Base-by-base conservation (phyloP, 495 filamentous ascomycete genomes). In the Aspergillus indologenus region DNA sequence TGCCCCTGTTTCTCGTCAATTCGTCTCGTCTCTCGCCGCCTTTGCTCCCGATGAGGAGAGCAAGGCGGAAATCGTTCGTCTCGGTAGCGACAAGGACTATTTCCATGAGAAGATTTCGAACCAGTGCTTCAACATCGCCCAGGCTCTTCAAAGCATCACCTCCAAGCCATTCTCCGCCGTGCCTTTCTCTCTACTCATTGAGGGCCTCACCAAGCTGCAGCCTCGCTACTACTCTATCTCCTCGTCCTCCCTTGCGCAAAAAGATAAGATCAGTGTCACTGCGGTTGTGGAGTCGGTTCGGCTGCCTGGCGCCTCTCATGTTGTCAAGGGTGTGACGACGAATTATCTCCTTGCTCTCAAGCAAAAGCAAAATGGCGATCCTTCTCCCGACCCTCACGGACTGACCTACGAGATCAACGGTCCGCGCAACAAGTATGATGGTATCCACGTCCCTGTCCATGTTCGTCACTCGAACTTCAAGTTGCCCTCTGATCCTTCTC, bases 161-260 rank as follows among this genome's bases (percentile, higher is more conserved):
- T 81, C 84, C 23, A 78, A 90, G 75, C 81, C 82, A 47, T 99
- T 95, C 89, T 74, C 82, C 20, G 85, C 83, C 47, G 84, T 96
- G 47, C 95, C 94, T 17, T 98, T 99, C 77, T 96, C 95, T 6
- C 83, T 92, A 63, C 84, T 98, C 61, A 94, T 98, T 61, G 94
- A 99, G 78, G 89, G 91, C 61, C 72, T 98, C 54, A 89, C 88
- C 75, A 96, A 96, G 79, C 85, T 99, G 47, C 94, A 98, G 69
- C 92, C 95, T 9, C 90, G 94, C 26, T 99, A 98, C 81, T 99
- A 99, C 79, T 98, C 95, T 22, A 99, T 99, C 72, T 99, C 94
- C 21, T 98, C 95, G 0, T 97, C 93, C 0, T 97, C 94, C 21
- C 72, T 91, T 11, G 94, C 96, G 43, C 92, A 99, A 60, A 92